A percentile compares a stretch with the other conserved stretches of the same genome.
Conservation (phyloP, 2,329 filamentous ascomycete genomes). For the Alternaria burnsii region DNA sequence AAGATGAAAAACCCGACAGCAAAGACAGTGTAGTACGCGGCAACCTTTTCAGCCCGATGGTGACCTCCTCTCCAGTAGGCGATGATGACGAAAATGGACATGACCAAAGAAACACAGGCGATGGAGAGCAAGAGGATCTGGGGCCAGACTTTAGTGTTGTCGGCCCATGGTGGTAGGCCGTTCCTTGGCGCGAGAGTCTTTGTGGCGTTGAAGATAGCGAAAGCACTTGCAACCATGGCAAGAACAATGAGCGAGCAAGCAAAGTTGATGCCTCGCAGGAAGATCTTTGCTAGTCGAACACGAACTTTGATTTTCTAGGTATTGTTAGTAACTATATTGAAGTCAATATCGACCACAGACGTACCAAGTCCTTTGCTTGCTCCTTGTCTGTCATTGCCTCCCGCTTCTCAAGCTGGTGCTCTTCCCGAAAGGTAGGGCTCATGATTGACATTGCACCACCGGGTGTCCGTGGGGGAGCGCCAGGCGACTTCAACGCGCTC, state of each 20-base stretch:
- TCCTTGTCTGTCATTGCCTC: slow-evolving; percentile 84
- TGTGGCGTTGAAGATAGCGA: slow-evolving; percentile 92
- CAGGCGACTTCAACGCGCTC: slow-evolving; percentile 88
- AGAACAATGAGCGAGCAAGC: slow-evolving; percentile 95
- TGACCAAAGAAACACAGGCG: slow-evolving; percentile 79
- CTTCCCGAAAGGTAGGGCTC: slow-evolving; percentile 91
- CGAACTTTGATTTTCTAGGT: slow-evolving; percentile 87
- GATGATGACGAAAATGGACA: slow-evolving; percentile 81
- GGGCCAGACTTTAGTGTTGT: slow-evolving; percentile 82
- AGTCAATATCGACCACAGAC: slow-evolving; percentile 48
- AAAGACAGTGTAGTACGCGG: slow-evolving; percentile 95
- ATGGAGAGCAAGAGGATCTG: slow-evolving; percentile 84
- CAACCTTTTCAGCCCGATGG: slow-evolving; percentile 86
- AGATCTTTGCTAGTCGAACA: slow-evolving; percentile 91
- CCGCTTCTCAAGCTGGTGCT: slow-evolving; percentile 84
- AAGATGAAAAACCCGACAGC: slow-evolving; percentile 93
- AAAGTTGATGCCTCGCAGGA: slow-evolving; percentile 95
- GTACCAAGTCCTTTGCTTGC: slow-evolving; percentile 86
- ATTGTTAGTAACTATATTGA: slow-evolving; percentile 48
- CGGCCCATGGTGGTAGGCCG: slow-evolving; percentile 84
- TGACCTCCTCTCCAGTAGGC: slow-evolving; percentile 92
- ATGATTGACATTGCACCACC: slow-evolving; percentile 70
- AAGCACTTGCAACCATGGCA: slow-evolving; percentile 85
- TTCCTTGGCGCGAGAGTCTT: slow-evolving; percentile 77
- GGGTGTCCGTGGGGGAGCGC: slow-evolving; percentile 72